A percentile compares a stretch with the other conserved stretches of the same genome.
Evolutionary conservation across 768 basidiomycete genomes (phyloP).

Genomic region (Phylloporus sp.): DNA sequence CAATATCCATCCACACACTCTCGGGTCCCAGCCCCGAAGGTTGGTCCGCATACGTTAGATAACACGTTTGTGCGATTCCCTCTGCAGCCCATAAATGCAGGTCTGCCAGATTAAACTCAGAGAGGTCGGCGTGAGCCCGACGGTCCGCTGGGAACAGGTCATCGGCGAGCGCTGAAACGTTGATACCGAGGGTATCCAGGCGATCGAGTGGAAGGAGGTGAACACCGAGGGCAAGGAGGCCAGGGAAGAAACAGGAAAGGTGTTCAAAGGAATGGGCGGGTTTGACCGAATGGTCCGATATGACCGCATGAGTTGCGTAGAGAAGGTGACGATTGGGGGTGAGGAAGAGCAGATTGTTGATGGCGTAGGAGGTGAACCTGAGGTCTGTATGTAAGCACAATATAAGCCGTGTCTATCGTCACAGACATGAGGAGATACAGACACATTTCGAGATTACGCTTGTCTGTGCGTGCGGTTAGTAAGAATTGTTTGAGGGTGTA

Average conservation of each 20-base stretch:
- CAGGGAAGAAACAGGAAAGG: constrained; percentile 74
- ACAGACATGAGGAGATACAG: constrained; percentile 21
- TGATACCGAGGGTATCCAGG: constrained; percentile 45
- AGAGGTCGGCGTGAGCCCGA: constrained; percentile 36
- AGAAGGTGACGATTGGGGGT: constrained; percentile 30
- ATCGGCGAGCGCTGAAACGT: constrained; percentile 34
- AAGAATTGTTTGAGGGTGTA: constrained; percentile 73
- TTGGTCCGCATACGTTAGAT: constrained; percentile 66
- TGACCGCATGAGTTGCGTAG: constrained; percentile 54
- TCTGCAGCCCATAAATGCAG: constrained; percentile 72
- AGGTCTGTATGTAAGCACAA: constrained; percentile 42
- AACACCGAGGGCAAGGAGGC: constrained; percentile 68
- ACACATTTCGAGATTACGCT: constrained; percentile 65
- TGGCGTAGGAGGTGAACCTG: constrained; percentile 54
- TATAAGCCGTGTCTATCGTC: not conserved
- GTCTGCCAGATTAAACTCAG: constrained; percentile 48
- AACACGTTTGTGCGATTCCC: constrained; percentile 73
- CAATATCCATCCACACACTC: constrained; percentile 22
- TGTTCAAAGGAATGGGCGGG: constrained; percentile 61
- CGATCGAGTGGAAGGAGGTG: constrained; percentile 57
- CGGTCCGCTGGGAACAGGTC: constrained; percentile 18
- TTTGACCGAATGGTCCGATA: constrained; percentile 17
- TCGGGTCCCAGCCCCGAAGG: constrained; percentile 67
- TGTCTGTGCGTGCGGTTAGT: constrained; percentile 60
- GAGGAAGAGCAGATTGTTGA: constrained; percentile 28